Conservation (phyloP, 1,284 basidiomycete genomes). For the Rhodotorula glutinis region DNA sequence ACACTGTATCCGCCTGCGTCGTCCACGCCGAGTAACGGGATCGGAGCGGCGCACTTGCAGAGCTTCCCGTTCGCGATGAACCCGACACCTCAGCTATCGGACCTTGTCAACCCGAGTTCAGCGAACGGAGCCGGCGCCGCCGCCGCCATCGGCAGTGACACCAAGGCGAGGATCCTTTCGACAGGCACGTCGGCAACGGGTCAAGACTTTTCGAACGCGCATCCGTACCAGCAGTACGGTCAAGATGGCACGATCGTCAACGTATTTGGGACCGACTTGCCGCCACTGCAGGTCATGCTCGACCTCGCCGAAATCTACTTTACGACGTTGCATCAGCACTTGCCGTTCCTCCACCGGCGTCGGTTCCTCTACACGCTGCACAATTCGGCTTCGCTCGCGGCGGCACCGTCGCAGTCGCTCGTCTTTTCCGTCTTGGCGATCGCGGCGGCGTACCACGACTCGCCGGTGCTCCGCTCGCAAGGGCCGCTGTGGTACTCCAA, state of each 20-base stretch:
- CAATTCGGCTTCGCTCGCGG: constrained; percentile 27
- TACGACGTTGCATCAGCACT: constrained; percentile 28
- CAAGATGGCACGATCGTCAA: not conserved
- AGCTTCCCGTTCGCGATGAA: constrained; percentile 26
- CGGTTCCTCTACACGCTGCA: constrained; percentile 38
- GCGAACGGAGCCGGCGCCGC: not conserved
- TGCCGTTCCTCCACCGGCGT: constrained; percentile 38
- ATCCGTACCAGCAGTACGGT: too few relatives aligned
- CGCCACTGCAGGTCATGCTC: constrained; percentile 29
- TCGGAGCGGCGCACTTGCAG: constrained; percentile 20
- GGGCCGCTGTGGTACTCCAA: constrained; percentile 17
- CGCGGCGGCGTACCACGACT: constrained; percentile 33
- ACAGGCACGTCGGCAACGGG: too few relatives aligned
- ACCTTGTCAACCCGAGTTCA: constrained; percentile 25
- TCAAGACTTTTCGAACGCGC: too few relatives aligned
- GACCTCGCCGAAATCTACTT: constrained; percentile 39
- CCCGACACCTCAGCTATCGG: constrained; percentile 10
- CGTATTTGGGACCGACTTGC: constrained; percentile 19
- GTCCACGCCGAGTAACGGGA: too few relatives aligned
- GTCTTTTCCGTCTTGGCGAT: constrained; percentile 36
- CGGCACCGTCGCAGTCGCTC: constrained; percentile 32
- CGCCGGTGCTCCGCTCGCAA: constrained; percentile 13
- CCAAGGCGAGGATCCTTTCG: too few relatives aligned
- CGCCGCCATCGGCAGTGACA: not conserved
- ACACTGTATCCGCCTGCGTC: too few relatives aligned